Base-by-base conservation (phyloP, 139 green algal species). In the Auxenochlorella protothecoides region DNA sequence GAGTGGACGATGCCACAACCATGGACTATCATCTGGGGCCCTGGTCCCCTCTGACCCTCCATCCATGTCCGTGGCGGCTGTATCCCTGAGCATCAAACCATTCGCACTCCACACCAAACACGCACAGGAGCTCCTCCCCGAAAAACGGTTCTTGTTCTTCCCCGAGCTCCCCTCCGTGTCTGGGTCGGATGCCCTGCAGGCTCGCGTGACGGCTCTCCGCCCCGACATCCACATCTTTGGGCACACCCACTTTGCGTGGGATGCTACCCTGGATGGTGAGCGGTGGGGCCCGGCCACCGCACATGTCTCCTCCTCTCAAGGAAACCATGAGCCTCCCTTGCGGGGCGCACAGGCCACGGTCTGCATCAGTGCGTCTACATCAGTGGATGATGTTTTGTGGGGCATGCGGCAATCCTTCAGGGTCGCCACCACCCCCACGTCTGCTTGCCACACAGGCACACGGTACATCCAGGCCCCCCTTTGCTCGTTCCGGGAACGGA, bases 161-260 rank as follows among this genome's bases (percentile, higher is more conserved):
- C 89, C 90, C 15, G 81, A 87, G 61, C 73, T 96, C 57, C 74
- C 68, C 55, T 76, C 78, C 14, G 78, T 66, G 2, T 60, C 84
- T 8, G 90, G 90, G 0, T 89, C 79, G 8, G 67, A 76, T 6
- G 84, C 73, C 9, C 74, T 96, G 27, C 77, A 69, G 6, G 15
- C 27, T 0, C 81, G 90, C 0, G 10, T 96, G 14, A 63, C 70
- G 51, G 27, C 62, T 44, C 76, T 96, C 73, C 67, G 72, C n/a
- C 86, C 86, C 2, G 60, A 86, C 44, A 61, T 91, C 11, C 88
- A 94, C 73, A 53, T 93, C 5, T 92, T 94, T 74, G 88, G 88
- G 0, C 90, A 96, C 80, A 87, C 76, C 0, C 90, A 96, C 71
- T 94, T 96, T 74, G 75, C 75, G 3, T 95, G 87, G 88, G 89